Evolutionary conservation across 495 filamentous ascomycete species (phyloP).

Genomic region (Ascodesmis nigricans): DNA sequence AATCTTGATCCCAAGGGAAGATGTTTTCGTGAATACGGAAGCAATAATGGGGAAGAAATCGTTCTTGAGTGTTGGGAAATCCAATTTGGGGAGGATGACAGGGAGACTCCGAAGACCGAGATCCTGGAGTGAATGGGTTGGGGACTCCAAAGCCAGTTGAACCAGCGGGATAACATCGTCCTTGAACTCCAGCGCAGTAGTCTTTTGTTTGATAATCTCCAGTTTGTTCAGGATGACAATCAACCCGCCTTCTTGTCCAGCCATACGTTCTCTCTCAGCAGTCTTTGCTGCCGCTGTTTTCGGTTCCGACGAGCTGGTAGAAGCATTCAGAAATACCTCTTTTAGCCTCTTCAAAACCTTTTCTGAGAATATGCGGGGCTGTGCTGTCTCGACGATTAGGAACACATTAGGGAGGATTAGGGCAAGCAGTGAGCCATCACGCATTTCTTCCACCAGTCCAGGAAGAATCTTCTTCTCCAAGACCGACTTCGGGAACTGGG

Average conservation of each 20-base stretch:
- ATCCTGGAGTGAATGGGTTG: constrained; percentile 74
- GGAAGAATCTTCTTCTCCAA: constrained; percentile 87
- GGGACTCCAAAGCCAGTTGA: constrained; percentile 56
- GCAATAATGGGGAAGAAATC: constrained; percentile 86
- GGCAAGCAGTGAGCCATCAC: constrained; percentile 66
- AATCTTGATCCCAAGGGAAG: constrained; percentile 81
- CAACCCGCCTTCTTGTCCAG: constrained; percentile 66
- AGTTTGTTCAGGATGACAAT: constrained; percentile 77
- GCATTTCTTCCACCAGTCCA: constrained; percentile 70
- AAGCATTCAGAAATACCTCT: constrained; percentile 43
- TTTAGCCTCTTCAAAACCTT: constrained; percentile 63
- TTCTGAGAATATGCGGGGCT: constrained; percentile 55
- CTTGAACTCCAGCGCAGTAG: constrained; percentile 79
- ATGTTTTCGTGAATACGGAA: constrained; percentile 72
- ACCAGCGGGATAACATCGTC: constrained; percentile 80
- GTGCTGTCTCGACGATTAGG: constrained; percentile 47
- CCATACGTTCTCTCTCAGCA: constrained; percentile 43
- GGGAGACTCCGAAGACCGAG: constrained; percentile 54
- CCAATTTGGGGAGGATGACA: constrained; percentile 53
- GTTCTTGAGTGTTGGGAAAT: constrained; percentile 89
- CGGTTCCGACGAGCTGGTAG: constrained; percentile 19
- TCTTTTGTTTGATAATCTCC: constrained; percentile 48
- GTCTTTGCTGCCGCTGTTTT: constrained; percentile 26
- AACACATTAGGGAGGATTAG: constrained; percentile 79
- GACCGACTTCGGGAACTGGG: constrained; percentile 76